These are phyloP conservation scores for Euclidium syriacum DNA, from an alignment of 345 rosid species.

Conservation along the genomic window DNA sequence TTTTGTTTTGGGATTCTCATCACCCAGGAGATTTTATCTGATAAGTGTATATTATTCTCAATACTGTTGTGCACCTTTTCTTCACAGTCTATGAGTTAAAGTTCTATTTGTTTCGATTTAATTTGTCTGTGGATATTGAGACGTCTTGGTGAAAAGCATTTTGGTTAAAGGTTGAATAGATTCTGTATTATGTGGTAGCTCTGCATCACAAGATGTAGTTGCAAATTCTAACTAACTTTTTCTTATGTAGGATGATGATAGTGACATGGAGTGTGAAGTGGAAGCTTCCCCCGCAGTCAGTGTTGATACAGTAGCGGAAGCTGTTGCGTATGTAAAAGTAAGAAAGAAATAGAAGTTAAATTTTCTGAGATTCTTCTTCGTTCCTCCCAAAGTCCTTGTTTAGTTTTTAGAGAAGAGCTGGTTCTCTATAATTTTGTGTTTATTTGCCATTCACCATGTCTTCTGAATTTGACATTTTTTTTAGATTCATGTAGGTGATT, in stretches of 20 bases:
- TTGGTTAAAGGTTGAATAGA: not conserved
- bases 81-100: not conserved
- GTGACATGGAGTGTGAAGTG: conserved; percentile 86
- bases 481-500: not conserved
- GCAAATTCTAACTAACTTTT: not conserved
- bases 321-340: conserved; percentile 88
- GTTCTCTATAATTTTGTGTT: not conserved
- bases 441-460: conserved; percentile 2
- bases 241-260: conserved; percentile 73
- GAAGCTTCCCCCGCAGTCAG: conserved; percentile 69
- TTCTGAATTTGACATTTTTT: not conserved
- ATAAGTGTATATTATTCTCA: not conserved
- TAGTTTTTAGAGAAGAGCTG: not conserved
- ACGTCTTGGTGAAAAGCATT: not conserved
- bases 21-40: not conserved
- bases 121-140: not conserved
- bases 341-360: not conserved
- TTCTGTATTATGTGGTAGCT: not conserved
- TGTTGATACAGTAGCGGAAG: conserved; percentile 65
- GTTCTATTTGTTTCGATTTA: not conserved
- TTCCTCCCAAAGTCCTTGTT: not conserved
- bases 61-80: conserved; percentile 3
- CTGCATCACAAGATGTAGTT: not conserved
- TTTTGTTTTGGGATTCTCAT: not conserved
- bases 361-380: not conserved